Base-by-base conservation (phyloP, 495 filamentous ascomycete genomes). In the Tirmania nivea region DNA sequence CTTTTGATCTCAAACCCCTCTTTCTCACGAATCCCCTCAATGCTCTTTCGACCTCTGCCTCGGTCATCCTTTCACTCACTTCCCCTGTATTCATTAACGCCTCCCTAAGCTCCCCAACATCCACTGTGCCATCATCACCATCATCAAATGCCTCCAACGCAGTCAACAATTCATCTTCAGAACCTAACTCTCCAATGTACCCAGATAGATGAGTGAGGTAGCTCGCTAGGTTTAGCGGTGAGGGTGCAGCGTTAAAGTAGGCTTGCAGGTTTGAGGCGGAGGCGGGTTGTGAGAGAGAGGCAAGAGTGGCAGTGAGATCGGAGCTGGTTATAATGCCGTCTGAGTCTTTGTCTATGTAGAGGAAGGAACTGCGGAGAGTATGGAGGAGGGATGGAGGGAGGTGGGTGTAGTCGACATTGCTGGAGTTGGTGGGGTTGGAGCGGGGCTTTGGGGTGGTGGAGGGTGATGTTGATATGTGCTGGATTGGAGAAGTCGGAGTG, bases 141-240 rank as follows among this genome's bases (percentile, higher is more conserved):
- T 92, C 84, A 60, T 97, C 90, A 59, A 97, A 97, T 0, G 92
- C 92, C 10, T 83, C 82, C 57, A 97, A 85, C 0, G 92, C 90
- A 7, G 83, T 85, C 2, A 81, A 60, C 0, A 97, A 75, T 56
- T 97, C 90, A 19, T 77, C 71, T 11, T 76, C 76, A 3, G 80
- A 77, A 0, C 81, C 86, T 16, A 95, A 69, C 0, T 77, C 73
- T 0, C 76, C 74, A n/a, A 96, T 69, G 0, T 83, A 71, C 9
- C 72, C 69, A 0, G 86, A 80, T 8, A 96, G 71, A 8, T 77
- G 79, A 57, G 81, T 84, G 14, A 97, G 73, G 63, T 89, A 97
- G 2, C 78, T 73, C 1, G 88, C 81, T 42, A 97, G 78, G 50
- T 82, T 86, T 59, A 92, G 78, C 2, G 78, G 82, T 53, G 80